A percentile compares a stretch with the other conserved stretches of the same genome.
phyloP scores from a whole-genome alignment of 768 basidiomycete species.

The Podaxis sp. region DNA sequence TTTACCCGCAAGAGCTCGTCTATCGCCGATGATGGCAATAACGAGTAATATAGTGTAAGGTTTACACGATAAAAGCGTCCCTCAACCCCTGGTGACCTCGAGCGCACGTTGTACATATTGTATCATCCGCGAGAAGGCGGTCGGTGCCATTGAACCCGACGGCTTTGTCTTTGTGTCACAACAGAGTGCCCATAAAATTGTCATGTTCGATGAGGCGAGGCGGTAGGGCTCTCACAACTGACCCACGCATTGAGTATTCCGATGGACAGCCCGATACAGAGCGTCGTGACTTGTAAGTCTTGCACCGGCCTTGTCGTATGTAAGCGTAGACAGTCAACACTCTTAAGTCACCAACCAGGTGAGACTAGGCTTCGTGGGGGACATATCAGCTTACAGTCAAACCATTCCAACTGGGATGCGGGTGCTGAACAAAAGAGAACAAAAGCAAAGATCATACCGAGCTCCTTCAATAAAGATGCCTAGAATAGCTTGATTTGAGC shows the following conservation, averaged over 20 bases:
- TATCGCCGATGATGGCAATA: too few species aligned
- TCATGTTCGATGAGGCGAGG: background rate
- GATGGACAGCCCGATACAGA: background rate
- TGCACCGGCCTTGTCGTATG: background rate
- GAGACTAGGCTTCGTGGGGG: too few species aligned
- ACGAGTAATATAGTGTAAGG: background rate
- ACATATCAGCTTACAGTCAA: too few species aligned
- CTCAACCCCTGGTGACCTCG: background rate
- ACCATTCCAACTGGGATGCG: too few species aligned
- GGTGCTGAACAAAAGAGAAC: too few species aligned
- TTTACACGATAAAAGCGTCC: background rate
- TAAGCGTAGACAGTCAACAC: too few species aligned
- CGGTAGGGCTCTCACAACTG: background rate
- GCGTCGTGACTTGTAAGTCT: background rate
- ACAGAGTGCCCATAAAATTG: background rate
- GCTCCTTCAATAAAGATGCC: too few species aligned
- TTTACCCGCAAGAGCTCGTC: too few species aligned
- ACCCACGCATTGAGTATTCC: background rate
- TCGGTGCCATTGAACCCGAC: background rate
- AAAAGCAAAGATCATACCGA: too few species aligned
- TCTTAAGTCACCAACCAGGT: too few species aligned
- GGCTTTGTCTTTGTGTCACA: background rate
- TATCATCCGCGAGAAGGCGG: background rate
- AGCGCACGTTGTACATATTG: background rate
- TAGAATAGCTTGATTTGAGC: too few species aligned